Conservation (phyloP, 768 basidiomycete genomes). For the Dacryopinax spathularia region DNA sequence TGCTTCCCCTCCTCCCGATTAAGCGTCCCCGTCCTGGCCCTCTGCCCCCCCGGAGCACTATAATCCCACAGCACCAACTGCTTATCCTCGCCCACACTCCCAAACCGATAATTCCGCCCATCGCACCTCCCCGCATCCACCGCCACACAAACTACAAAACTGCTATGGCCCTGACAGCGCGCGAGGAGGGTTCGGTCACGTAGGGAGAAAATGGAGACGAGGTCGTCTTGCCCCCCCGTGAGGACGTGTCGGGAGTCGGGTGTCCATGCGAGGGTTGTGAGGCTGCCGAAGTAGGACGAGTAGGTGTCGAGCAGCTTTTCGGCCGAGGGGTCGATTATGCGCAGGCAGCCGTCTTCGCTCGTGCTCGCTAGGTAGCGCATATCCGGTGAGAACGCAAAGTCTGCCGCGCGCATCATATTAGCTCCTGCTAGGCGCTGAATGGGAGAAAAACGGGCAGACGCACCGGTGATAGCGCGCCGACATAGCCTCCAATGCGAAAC, state of each 20-base stretch:
- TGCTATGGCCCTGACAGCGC: conserved; percentile 91
- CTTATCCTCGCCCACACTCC: conserved; percentile 93
- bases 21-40: conserved; percentile 13
- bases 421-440: neutral
- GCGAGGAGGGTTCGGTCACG: conserved; percentile 90
- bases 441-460: conserved; percentile 15
- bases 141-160: conserved; percentile 76
- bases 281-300: conserved; percentile 83
- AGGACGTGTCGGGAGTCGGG: conserved; percentile 89
- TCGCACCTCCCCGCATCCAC: conserved; percentile 86
- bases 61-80: conserved; percentile 51
- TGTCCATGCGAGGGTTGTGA: conserved; percentile 88
- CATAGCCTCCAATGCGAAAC: conserved; percentile 83
- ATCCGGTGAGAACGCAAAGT: conserved; percentile 88
- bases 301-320: conserved; percentile 93
- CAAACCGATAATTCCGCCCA: conserved; percentile 74
- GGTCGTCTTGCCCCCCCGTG: conserved; percentile 95
- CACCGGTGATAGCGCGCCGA: conserved; percentile 56
- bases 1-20: conserved; percentile 22
- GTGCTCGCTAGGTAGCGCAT: conserved; percentile 80
- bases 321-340: conserved; percentile 76
- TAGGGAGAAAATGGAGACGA: conserved; percentile 86
- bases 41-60: neutral
- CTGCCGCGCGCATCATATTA: conserved; percentile 27
- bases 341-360: conserved; percentile 80